phyloP scores from a whole-genome alignment of 345 rosid species.

The Eucalyptus marginata region DNA sequence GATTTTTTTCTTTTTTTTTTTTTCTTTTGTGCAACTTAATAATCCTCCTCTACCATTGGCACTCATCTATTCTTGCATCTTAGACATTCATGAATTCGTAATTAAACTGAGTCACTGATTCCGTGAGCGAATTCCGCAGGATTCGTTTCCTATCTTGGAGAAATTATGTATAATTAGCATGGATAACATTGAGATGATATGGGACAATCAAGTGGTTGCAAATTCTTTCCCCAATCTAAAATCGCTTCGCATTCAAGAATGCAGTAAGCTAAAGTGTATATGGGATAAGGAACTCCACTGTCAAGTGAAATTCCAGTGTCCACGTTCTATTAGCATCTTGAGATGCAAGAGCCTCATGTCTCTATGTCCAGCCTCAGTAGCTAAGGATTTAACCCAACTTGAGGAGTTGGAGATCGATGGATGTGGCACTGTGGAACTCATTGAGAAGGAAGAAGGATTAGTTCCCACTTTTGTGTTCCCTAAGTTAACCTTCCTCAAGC shows the following conservation, averaged over 20 bases:
- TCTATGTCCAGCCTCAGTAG: not conserved
- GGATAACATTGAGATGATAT: not conserved
- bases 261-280: not conserved
- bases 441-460: rapidly evolving
- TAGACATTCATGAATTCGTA: no score
- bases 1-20: no score
- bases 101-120: no score
- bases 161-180: no score
- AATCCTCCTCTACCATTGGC: no score
- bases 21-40: no score
- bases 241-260: rapidly evolving
- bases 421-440: not conserved
- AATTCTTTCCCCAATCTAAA: not conserved
- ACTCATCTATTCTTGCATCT: no score
- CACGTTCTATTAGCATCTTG: rapidly evolving
- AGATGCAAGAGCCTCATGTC: not conserved
- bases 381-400: rapidly evolving
- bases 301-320: not conserved
- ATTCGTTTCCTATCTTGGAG: no score
- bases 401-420: not conserved
- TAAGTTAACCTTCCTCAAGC: not conserved
- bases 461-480: not conserved
- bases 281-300: not conserved
- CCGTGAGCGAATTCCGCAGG: no score
- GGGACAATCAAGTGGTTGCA: rapidly evolving